Base-by-base conservation (phyloP, 2,329 filamentous ascomycete species). In the Botryotinia convoluta region DNA sequence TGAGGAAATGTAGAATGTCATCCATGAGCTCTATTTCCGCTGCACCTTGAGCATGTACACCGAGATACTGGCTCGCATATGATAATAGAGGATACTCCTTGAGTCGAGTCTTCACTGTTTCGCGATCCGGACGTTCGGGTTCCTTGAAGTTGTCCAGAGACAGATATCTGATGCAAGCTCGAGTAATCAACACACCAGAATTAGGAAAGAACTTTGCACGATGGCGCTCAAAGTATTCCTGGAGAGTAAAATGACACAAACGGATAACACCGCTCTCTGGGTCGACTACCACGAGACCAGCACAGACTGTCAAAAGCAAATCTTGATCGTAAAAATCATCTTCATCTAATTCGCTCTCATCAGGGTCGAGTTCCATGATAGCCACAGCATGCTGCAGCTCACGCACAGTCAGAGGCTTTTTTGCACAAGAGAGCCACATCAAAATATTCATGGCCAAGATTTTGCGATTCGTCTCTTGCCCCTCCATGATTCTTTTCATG, bases 301-400 rank as follows among this genome's bases (percentile, higher is more conserved):
- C 73, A 67, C 79, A 81, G 16, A 77, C 74, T 39, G 72, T 71
- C 2, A 77, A 57, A 7, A 76, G 61, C 20, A 73, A 44, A 32
- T 73, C 68, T 39, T 74, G 71, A 3, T 76, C 72, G 16, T 70
- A 59, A 35, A 77, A 32, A 20, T 72, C 65, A 4, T 84, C 80
- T 62, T 80, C 60, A 16, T 74, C 62, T 18, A 74, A 37, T 37
- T 72, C 72, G 12, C 26, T 42, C 22, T 70, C 57, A 9, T 85
- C 81, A 26, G 85, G 62, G 0, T 77, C 73, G 0, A 75, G 80
- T 0, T 69, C 2, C 48, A 84, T 81, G 0, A 84, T 78, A 0
- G 83, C 84, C 18, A 87, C 79, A 0, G 84, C 85, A 75, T 86
- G 81, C 63, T 81, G 80, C 3, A 87, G 78, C 73, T 86, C 84